Evolutionary conservation across 2,329 filamentous ascomycete genomes (phyloP), one percentile per base, ranked within the genome.

Genomic region (Cyclaneusma minus): DNA sequence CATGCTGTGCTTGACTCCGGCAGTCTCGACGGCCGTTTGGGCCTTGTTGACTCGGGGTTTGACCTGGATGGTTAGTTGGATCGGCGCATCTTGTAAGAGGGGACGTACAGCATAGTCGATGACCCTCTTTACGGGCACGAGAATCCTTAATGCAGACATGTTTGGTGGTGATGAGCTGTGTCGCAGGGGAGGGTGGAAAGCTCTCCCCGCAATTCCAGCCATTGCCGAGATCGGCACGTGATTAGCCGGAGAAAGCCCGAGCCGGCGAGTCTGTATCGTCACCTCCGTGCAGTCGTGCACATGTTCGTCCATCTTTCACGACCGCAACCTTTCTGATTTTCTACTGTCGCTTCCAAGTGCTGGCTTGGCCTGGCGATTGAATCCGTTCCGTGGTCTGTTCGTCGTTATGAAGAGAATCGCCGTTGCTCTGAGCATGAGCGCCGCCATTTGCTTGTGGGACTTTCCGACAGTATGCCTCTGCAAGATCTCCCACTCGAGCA

Each of bases 1-100:
- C 71, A 98, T 87, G 51, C 77, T 85, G 67, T 95, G 87, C 59
- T 95, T 95, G 47, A 95, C 84, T 41, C 81, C 81, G 37, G 76
- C 66, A 29, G 81, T 93, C 58, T 94, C 87, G 56, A 98, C 78
- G 48, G 73, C 87, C 34, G 87, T 94, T 56, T 71, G 64, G 37
- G 72, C 51, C 41, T 72, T 71, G 59, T 76, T 76, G 51, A 76
- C 68, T 40, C 70, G 68, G 30, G 69, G 69, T 47, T 74, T 75
- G 60, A 75, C 67, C 70, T 76, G 41, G 14, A 25, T 13, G n/a
- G 12, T 22, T n/a, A 29, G 14, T 29, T 18, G 10, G 10, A 24
- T 19, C 10, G 9, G 17, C 19, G 13, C 31, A 11, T 26, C 26
- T 24, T 19, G 19, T 13, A 27, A 25, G 32, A 35, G 29, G 31